Evolutionary conservation across 352 stramenopile genomes (phyloP).

Genomic region (Thalassiosira pacifica): DNA sequence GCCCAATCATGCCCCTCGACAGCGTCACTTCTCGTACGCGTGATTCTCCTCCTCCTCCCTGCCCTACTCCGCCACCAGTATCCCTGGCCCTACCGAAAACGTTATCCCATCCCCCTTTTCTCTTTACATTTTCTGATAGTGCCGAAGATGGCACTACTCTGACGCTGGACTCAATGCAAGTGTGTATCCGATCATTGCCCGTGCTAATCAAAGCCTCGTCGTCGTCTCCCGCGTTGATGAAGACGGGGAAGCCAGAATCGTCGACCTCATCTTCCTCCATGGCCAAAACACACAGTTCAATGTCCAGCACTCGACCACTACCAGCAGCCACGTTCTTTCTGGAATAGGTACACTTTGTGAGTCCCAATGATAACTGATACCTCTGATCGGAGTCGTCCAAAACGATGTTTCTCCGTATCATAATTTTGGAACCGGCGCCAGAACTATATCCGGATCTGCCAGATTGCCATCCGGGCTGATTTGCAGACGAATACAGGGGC

Average conservation of each 20-base stretch:
- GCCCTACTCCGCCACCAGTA: not conserved
- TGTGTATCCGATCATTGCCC: slow-evolving; percentile 51
- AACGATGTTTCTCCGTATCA: slow-evolving; percentile 68
- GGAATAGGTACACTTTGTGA: slow-evolving; percentile 53
- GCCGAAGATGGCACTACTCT: slow-evolving; percentile 10
- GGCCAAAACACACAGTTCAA: slow-evolving; percentile 58
- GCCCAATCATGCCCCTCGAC: slow-evolving; percentile 60
- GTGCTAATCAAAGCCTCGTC: slow-evolving; percentile 74
- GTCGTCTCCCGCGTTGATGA: slow-evolving; percentile 60
- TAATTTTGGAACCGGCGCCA: too few species aligned
- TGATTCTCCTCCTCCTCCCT: not conserved
- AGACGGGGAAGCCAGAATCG: slow-evolving; percentile 68
- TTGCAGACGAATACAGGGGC: slow-evolving; percentile 27
- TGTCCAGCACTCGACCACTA: slow-evolving; percentile 44
- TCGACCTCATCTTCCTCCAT: slow-evolving; percentile 81
- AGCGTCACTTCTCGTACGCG: slow-evolving; percentile 45
- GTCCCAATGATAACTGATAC: slow-evolving; percentile 68
- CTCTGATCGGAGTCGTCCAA: slow-evolving; percentile 70
- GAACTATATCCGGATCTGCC: too few species aligned
- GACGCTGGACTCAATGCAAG: slow-evolving; percentile 53
- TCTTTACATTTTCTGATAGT: slow-evolving; percentile 3
- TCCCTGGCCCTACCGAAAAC: not conserved
- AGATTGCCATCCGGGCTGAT: too few species aligned
- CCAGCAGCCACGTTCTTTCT: not conserved
- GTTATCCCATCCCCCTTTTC: slow-evolving; percentile 17